These are phyloP conservation scores for Lipomyces starkeyi DNA, from an alignment of 805 yeast species.

Conservation along the genomic window DNA sequence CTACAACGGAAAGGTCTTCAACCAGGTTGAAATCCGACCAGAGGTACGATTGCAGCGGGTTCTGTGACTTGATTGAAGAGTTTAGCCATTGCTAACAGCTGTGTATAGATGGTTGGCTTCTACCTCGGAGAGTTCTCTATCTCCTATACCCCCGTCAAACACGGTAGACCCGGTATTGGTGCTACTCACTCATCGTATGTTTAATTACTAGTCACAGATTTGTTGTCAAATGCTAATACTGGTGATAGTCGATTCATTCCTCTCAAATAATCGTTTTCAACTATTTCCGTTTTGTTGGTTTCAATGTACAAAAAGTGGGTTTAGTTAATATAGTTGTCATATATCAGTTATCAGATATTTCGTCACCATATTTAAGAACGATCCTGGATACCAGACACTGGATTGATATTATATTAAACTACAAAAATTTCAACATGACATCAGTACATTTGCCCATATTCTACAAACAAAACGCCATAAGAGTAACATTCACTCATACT, in stretches of 20 bases:
- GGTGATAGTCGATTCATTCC: conserved; percentile 41
- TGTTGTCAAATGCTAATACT: background rate
- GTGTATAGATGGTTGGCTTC: conserved; percentile 88
- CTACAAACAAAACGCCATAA: conserved; percentile 3
- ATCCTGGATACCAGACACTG: background rate
- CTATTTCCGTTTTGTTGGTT: conserved; percentile 2
- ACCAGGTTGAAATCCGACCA: conserved; percentile 97
- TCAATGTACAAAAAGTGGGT: conserved; percentile 26
- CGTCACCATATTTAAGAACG: background rate
- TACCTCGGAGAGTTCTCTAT: conserved; percentile 99
- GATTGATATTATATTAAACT: background rate
- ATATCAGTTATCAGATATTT: background rate
- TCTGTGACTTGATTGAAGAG: no score
- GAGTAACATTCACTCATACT: conserved; percentile 9
- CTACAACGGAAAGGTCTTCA: conserved; percentile 99
- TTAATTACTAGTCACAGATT: background rate
- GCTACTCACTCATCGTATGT: conserved; percentile 57
- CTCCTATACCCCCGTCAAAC: conserved; percentile 99
- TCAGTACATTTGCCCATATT: background rate
- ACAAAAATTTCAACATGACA: background rate
- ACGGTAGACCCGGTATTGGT: conserved; percentile 92
- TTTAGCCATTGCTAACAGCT: background rate
- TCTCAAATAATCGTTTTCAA: conserved; percentile 37
- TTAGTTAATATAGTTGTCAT: background rate
- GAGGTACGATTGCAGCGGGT: conserved; percentile 50